These are phyloP conservation scores for Aspergillus fijiensis DNA, from an alignment of 2,329 filamentous ascomycete species.

Conservation along the genomic window DNA sequence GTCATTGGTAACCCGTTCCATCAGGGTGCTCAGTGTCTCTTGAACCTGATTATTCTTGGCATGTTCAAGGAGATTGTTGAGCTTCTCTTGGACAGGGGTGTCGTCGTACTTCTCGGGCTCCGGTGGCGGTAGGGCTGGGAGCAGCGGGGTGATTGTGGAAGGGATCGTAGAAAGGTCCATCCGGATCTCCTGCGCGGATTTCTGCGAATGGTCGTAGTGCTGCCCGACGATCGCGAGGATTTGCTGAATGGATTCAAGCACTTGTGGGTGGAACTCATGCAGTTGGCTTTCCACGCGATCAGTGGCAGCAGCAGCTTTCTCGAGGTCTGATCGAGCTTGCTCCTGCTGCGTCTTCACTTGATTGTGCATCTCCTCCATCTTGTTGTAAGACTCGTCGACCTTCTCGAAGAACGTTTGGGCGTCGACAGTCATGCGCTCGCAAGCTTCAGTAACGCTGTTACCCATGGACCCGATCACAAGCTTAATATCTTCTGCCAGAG, in stretches of 20 bases:
- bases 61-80: conserved; percentile 48
- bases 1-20: conserved; percentile 50
- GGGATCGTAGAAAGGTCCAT: conserved; percentile 53
- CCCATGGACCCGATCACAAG: conserved; percentile 82
- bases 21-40: conserved; percentile 55
- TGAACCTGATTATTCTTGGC: conserved; percentile 54
- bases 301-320: conserved; percentile 70
- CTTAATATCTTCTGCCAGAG: conserved; percentile 82
- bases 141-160: conserved; percentile 55
- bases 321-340: conserved; percentile 76
- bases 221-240: conserved; percentile 78
- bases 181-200: conserved; percentile 61
- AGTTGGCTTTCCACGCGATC: conserved; percentile 76
- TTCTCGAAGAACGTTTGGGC: conserved; percentile 82
- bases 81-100: conserved; percentile 58
- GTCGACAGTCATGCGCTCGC: conserved; percentile 83
- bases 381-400: conserved; percentile 74
- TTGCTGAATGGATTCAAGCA: conserved; percentile 81
- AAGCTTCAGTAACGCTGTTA: conserved; percentile 73
- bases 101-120: conserved; percentile 63
- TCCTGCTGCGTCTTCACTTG: conserved; percentile 77
- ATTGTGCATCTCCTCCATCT: conserved; percentile 70
- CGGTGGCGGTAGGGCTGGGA: conserved; percentile 51
- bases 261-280: conserved; percentile 81
- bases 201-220: conserved; percentile 85